Conservation (phyloP, 1,139 yeast genomes). For the Candida frijolesensis region DNA sequence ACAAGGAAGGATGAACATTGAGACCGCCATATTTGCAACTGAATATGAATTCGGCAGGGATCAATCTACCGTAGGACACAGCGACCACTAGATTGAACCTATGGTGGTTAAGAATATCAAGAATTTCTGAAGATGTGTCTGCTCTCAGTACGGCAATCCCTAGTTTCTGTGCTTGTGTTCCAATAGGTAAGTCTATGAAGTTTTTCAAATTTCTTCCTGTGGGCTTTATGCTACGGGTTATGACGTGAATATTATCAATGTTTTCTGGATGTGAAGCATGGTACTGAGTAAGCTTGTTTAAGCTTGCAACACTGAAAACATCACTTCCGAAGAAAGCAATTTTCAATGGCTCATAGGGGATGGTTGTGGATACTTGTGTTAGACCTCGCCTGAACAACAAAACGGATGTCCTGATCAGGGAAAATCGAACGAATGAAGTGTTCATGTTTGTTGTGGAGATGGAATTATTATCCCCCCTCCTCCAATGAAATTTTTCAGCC, state of each 20-base stretch:
- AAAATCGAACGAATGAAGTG: too few species aligned
- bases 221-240: constrained; percentile 67
- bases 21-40: constrained; percentile 64
- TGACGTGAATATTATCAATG: constrained; percentile 48
- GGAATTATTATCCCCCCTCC: too few species aligned
- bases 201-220: constrained; percentile 65
- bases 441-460: too few species aligned
- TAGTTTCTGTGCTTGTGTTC: constrained; percentile 35
- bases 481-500: too few species aligned
- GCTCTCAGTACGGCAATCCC: constrained; percentile 53
- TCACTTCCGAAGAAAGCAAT: constrained; percentile 86
- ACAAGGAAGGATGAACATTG: constrained; percentile 89
- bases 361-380: background rate
- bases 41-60: constrained; percentile 61
- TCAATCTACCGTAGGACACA: constrained; percentile 83
- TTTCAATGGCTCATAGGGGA: constrained; percentile 13
- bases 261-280: constrained; percentile 25
- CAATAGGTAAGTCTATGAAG: constrained; percentile 58
- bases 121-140: constrained; percentile 59
- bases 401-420: background rate
- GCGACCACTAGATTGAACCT: constrained; percentile 73
- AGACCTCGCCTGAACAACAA: background rate
- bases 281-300: constrained; percentile 46
- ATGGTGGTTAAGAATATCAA: constrained; percentile 20
- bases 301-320: constrained; percentile 63